phyloP scores from a whole-genome alignment of 208 protist genomes.

The Wallacemonas sp. region DNA sequence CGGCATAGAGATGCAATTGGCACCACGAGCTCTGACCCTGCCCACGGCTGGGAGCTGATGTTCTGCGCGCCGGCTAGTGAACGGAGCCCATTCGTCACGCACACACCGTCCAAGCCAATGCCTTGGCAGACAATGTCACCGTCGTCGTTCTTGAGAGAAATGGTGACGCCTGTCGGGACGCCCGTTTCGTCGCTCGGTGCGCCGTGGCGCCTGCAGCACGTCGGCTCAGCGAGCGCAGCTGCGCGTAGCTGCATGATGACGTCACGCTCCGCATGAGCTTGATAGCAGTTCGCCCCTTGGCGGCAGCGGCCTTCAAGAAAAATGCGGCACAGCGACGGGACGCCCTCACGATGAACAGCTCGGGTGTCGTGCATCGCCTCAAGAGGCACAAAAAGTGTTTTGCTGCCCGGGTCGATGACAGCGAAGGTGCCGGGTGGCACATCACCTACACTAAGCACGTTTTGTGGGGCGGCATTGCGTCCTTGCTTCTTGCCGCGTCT shows the following conservation, averaged over 20 bases:
- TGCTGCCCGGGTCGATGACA: conserved; percentile 81
- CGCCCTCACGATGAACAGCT: conserved; percentile 71
- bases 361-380: conserved; percentile 64
- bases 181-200: conserved; percentile 25
- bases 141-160: conserved; percentile 29
- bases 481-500: conserved; percentile 33
- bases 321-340: conserved; percentile 79
- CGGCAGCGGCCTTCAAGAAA: conserved; percentile 77
- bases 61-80: conserved; percentile 31
- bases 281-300: conserved; percentile 70
- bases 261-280: conserved; percentile 66
- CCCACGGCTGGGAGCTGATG: neutral
- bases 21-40: conserved; percentile 37
- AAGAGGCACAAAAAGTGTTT: conserved; percentile 66
- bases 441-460: conserved; percentile 52
- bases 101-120: conserved; percentile 24
- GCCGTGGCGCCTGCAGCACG: conserved; percentile 68
- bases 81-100: conserved; percentile 60
- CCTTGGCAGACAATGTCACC: conserved; percentile 18
- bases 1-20: conserved; percentile 64
- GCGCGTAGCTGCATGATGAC: conserved; percentile 48
- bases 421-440: conserved; percentile 58
- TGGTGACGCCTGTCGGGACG: conserved; percentile 9
- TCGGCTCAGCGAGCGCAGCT: conserved; percentile 59
- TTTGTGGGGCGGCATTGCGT: conserved; percentile 26